A percentile compares a stretch with the other conserved stretches of the same genome.
Evolutionary conservation across 345 rosid species (phyloP).

Genomic region (Heritiera littoralis): DNA sequence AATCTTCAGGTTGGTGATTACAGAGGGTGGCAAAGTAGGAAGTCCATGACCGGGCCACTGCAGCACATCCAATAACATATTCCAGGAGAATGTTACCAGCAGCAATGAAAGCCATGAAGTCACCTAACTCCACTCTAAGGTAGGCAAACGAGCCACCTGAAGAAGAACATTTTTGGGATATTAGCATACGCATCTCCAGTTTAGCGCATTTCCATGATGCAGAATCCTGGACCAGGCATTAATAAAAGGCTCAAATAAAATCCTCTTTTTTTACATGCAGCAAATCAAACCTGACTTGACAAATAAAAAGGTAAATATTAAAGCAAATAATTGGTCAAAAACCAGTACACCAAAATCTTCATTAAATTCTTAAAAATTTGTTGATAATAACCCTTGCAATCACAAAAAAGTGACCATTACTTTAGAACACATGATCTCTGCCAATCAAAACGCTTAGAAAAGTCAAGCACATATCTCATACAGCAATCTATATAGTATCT

Average conservation of each 20-base stretch:
- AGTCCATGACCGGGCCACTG: slow-evolving; percentile 82
- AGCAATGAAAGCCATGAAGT: slow-evolving; percentile 84
- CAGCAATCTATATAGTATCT: background rate
- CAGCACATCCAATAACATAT: slow-evolving; percentile 68
- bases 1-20: slow-evolving; percentile 61
- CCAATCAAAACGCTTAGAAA: background rate
- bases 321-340: background rate
- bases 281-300: background rate
- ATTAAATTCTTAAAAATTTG: background rate
- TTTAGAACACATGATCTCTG: background rate
- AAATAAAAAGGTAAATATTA: background rate
- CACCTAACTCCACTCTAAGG: slow-evolving; percentile 85
- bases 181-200: background rate
- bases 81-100: slow-evolving; percentile 87
- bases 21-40: slow-evolving; percentile 85
- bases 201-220: background rate
- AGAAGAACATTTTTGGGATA: background rate
- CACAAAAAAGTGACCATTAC: background rate
- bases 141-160: slow-evolving; percentile 92
- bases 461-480: background rate
- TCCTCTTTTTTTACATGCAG: background rate
- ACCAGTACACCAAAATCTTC: background rate
- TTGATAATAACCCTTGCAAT: background rate
- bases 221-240: background rate
- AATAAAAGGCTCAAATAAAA: background rate